Evolutionary conservation across 768 basidiomycete species (phyloP), one percentile per base, ranked within the genome.

Genomic region (Mycena kentingensis): DNA sequence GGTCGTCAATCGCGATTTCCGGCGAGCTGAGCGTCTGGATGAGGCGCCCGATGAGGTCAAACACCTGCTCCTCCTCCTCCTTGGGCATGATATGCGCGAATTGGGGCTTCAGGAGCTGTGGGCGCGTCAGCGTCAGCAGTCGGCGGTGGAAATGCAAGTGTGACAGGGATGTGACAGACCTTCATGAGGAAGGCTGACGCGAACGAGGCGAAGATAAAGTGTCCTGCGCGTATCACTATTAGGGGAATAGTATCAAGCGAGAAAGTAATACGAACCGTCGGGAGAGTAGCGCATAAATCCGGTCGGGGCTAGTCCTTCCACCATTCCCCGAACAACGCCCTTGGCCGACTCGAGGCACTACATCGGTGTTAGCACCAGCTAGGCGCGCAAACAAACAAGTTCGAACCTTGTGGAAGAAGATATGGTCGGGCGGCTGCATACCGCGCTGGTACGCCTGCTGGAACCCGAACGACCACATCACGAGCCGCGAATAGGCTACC

Each of bases 401-500:
- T 54, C 73, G 15, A 22, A 85, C 89, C 76, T 83, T 86, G 49
- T 74, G 79, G 55, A 90, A 83, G 66, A 87, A 87, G 19, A 89
- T 63, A 16, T 81, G 68, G 65, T 90, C 87, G 2, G 77, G 77
- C 1, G 75, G 67, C 55, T 82, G 75, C 25, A 88, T 77, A 1
- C 88, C 87, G 7, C 85, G 80, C 58, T 85, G 80, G 67, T 82
- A 90, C 2, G 88, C 88, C 60, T 90, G 85, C 58, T 92, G 89
- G 70, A 91, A 91, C 4, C 87, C 89, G 60, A 92, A 91, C 0
- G 90, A 91, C 63, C 81, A 90, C 87, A 91, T 89, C 43, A 92
- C 90, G 11, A 92, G 80, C 15, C 90, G 77, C 29, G 87, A 87
- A 61, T 91, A 92, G 25, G 74, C 81, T 51, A 87, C 84, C 36